phyloP scores from a whole-genome alignment of 2,329 filamentous ascomycete genomes.

The Hypoxylon rubiginosum region DNA sequence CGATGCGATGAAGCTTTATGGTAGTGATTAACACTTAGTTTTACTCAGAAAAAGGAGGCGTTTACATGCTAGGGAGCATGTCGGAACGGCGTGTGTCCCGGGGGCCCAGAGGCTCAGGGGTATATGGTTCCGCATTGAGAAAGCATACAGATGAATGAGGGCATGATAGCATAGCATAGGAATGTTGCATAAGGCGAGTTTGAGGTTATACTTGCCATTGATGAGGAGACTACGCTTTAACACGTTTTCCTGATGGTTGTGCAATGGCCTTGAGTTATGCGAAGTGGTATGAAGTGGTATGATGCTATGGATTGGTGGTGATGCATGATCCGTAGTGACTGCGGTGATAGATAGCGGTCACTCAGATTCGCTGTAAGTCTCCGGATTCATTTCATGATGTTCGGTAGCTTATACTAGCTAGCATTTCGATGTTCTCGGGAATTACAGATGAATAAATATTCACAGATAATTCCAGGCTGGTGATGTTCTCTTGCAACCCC shows the following conservation, averaged over 20 bases:
- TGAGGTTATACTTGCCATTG: not conserved
- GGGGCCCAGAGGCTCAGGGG: not conserved
- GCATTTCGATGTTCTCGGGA: too few relatives aligned
- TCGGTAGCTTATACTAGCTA: too few relatives aligned
- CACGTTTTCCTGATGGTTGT: not conserved
- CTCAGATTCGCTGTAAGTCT: too few relatives aligned
- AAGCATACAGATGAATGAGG: not conserved
- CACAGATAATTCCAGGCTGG: too few relatives aligned
- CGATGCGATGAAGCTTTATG: not conserved
- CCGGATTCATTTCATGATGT: too few relatives aligned
- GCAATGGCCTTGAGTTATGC: too few relatives aligned
- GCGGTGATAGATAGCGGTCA: too few relatives aligned
- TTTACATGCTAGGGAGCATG: constrained; percentile 21
- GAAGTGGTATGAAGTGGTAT: not conserved
- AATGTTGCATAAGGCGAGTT: not conserved
- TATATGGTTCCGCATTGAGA: constrained; percentile 18
- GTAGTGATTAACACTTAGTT: not conserved
- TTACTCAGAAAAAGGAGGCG: constrained; percentile 3
- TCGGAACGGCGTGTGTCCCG: constrained; percentile 9
- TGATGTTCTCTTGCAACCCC: too few relatives aligned
- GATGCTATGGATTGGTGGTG: not conserved
- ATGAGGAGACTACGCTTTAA: not conserved
- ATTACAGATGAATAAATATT: too few relatives aligned
- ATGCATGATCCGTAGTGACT: not conserved
- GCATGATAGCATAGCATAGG: not conserved